These are phyloP conservation scores for Madurella mycetomatis DNA, from an alignment of 2,329 filamentous ascomycete genomes.

Conservation along the genomic window DNA sequence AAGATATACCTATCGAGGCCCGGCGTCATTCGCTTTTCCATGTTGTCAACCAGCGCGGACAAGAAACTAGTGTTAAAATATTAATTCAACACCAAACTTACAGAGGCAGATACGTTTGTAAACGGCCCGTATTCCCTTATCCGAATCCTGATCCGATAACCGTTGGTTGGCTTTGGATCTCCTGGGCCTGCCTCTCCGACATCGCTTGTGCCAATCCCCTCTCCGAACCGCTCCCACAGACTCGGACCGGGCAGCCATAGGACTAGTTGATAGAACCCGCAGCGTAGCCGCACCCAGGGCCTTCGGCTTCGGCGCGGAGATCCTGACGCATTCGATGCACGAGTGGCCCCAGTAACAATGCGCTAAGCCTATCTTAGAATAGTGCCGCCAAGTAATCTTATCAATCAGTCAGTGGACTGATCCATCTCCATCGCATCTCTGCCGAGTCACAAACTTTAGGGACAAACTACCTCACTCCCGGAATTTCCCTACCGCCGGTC, in stretches of 20 bases:
- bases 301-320: neutral
- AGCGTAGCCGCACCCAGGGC: neutral
- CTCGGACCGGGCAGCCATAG: neutral
- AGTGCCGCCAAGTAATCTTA: constrained; percentile 25
- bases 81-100: neutral
- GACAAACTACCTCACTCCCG: constrained; percentile 11
- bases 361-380: constrained; percentile 12
- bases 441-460: constrained; percentile 19
- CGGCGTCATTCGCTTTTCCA: too few relatives aligned
- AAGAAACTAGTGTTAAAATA: neutral
- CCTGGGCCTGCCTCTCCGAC: neutral
- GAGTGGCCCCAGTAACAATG: neutral
- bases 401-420: constrained; percentile 28
- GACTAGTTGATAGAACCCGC: too few relatives aligned
- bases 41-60: too few relatives aligned
- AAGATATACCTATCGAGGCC: too few relatives aligned
- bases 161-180: neutral
- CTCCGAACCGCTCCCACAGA: neutral
- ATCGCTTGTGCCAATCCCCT: neutral
- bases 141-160: neutral
- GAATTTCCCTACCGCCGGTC: constrained; percentile 4
- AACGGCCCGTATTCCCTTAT: neutral
- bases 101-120: too few relatives aligned
- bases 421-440: constrained; percentile 12
- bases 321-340: constrained; percentile 1